A percentile compares a stretch with the other conserved stretches of the same genome.
phyloP scores from a whole-genome alignment of 2,329 filamentous ascomycete species.

The Sarocladium kiliense region DNA sequence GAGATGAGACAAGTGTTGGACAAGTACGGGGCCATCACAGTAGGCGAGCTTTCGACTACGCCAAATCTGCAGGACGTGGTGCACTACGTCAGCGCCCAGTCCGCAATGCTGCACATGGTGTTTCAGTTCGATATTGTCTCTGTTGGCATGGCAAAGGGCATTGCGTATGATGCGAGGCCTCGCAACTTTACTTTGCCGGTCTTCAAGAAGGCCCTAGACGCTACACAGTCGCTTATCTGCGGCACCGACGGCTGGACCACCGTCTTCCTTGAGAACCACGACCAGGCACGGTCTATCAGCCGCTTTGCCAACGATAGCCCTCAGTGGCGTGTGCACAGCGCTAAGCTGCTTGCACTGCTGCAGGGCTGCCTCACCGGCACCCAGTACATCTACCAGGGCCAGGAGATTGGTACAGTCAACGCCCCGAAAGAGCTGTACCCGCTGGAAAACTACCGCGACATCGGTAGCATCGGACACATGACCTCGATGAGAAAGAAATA shows the following conservation, averaged over 20 bases:
- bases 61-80: conserved; percentile 48
- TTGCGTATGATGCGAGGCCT: conserved; percentile 46
- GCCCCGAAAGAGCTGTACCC: conserved; percentile 34
- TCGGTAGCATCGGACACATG: conserved; percentile 34
- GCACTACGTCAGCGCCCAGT: conserved; percentile 46
- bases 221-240: conserved; percentile 23
- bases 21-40: conserved; percentile 56
- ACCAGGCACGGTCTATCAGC: conserved; percentile 51
- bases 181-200: conserved; percentile 40
- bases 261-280: conserved; percentile 60
- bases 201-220: conserved; percentile 32
- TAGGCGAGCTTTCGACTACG: conserved; percentile 59
- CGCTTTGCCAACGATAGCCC: conserved; percentile 24
- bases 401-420: conserved; percentile 48
- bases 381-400: conserved; percentile 44
- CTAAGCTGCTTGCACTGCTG: conserved; percentile 42
- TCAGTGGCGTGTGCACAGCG: conserved; percentile 16
- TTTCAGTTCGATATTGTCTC: conserved; percentile 57
- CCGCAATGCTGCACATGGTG: conserved; percentile 57
- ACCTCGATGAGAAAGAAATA: conserved; percentile 33
- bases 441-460: conserved; percentile 36
- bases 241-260: conserved; percentile 53
- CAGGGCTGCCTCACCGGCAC: conserved; percentile 36
- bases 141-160: conserved; percentile 45
- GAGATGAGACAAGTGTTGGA: conserved; percentile 52